Percentiles rank a stretch among this genome's conserved stretches.
Evolutionary conservation across 2,329 filamentous ascomycete species (phyloP).

Genomic region (Tricladium varicosporioides): DNA sequence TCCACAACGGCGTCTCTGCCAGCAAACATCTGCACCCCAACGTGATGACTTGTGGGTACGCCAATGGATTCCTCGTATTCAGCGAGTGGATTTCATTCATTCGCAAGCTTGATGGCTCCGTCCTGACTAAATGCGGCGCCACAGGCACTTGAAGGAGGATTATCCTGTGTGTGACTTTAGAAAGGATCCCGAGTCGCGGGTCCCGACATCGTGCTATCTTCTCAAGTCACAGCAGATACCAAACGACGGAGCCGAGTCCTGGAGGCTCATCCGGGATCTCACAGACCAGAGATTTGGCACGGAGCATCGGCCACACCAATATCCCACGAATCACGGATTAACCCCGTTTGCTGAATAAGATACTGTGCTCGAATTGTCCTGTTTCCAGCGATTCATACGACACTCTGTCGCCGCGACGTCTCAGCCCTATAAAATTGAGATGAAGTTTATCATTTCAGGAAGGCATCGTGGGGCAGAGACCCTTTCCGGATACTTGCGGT

Average conservation of each 20-base stretch:
- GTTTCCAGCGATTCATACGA: constrained; percentile 1
- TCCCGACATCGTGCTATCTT: constrained; percentile 1
- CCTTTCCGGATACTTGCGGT: neutral
- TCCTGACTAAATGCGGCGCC: neutral
- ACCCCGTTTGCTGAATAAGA: neutral
- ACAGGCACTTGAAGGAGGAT: neutral
- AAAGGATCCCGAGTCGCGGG: constrained; percentile 3
- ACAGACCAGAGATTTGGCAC: neutral
- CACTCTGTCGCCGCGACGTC: constrained; percentile 1
- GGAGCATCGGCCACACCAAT: neutral
- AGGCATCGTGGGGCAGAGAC: neutral
- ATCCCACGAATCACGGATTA: neutral
- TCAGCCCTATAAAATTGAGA: constrained; percentile 11
- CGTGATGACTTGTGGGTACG: neutral
- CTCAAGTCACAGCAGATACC: neutral
- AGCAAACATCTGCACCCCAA: neutral
- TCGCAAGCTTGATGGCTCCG: neutral
- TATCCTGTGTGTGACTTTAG: neutral
- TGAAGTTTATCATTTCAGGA: neutral
- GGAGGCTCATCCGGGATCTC: neutral
- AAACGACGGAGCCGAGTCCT: neutral
- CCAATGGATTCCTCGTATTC: neutral
- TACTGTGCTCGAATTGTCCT: neutral
- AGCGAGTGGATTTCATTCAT: neutral
- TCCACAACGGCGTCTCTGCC: neutral